phyloP scores from a whole-genome alignment of 768 basidiomycete genomes.

The Mycena pura region DNA sequence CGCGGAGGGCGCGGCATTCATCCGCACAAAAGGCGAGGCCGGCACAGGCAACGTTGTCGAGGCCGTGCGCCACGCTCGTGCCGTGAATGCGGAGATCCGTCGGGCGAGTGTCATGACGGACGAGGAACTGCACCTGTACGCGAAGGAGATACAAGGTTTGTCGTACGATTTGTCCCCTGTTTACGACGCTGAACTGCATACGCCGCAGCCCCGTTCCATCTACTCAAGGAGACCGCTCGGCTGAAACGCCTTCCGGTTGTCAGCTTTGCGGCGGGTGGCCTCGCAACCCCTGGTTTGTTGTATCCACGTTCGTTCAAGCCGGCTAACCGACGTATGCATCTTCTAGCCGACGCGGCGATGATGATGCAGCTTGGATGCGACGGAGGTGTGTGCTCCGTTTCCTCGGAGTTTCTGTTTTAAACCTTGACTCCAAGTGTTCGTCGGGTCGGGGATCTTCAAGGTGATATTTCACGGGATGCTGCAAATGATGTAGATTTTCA shows the following conservation, averaged over 20 bases:
- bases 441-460: constrained; percentile 97
- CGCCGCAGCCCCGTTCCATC: constrained; percentile 82
- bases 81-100: constrained; percentile 85
- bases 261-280: constrained; percentile 94
- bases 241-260: constrained; percentile 94
- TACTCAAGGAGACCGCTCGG: constrained; percentile 95
- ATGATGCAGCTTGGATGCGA: constrained; percentile 99
- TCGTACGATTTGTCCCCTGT: background rate
- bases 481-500: background rate
- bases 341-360: constrained; percentile 88
- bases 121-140: constrained; percentile 92
- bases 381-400: constrained; percentile 76
- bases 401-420: no score
- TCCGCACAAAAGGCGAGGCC: constrained; percentile 95
- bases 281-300: constrained; percentile 83
- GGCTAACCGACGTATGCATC: background rate
- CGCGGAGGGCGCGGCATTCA: constrained; percentile 97
- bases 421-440: constrained; percentile 96
- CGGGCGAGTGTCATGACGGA: constrained; percentile 88
- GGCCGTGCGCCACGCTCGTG: constrained; percentile 91
- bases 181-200: background rate
- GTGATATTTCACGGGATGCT: constrained; percentile 41
- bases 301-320: background rate
- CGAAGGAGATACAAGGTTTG: constrained; percentile 77
- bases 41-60: constrained; percentile 92